These are phyloP conservation scores for Solanum virginianum DNA, from an alignment of 257 asterid species.

Conservation along the genomic window DNA sequence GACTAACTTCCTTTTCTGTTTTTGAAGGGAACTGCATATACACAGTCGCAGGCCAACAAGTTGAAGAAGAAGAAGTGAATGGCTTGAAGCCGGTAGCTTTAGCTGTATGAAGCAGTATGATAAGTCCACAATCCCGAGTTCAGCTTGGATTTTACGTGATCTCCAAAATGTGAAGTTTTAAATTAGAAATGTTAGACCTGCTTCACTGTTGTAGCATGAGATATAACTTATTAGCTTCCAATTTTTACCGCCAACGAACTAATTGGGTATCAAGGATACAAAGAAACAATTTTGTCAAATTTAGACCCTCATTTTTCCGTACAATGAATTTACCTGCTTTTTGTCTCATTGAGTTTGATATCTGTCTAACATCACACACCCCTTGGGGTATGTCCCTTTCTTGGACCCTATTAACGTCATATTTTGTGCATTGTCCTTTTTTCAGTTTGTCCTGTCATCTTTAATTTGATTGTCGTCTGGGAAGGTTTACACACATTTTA, in stretches of 20 bases:
- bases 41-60: conserved; percentile 54
- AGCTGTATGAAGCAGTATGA: conserved; percentile 7
- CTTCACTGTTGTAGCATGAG: conserved; percentile 48
- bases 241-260: conserved; percentile 2
- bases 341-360: background rate
- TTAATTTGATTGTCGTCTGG: background rate
- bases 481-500: background rate
- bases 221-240: conserved; percentile 6
- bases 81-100: background rate
- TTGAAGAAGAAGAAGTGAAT: conserved; percentile 87
- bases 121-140: background rate
- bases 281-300: conserved; percentile 37
- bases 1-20: background rate
- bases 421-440: background rate
- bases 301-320: background rate
- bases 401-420: background rate
- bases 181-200: conserved; percentile 8
- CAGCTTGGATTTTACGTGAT: conserved; percentile 8
- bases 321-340: background rate
- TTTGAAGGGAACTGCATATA: conserved; percentile 73
- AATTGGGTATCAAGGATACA: conserved; percentile 16
- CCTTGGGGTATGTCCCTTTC: background rate
- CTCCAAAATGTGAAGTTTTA: conserved; percentile 10
- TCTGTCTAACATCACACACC: background rate
- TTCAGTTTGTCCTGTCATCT: background rate